phyloP scores from a whole-genome alignment of 2,329 filamentous ascomycete species.

The Aspergillus awamori region DNA sequence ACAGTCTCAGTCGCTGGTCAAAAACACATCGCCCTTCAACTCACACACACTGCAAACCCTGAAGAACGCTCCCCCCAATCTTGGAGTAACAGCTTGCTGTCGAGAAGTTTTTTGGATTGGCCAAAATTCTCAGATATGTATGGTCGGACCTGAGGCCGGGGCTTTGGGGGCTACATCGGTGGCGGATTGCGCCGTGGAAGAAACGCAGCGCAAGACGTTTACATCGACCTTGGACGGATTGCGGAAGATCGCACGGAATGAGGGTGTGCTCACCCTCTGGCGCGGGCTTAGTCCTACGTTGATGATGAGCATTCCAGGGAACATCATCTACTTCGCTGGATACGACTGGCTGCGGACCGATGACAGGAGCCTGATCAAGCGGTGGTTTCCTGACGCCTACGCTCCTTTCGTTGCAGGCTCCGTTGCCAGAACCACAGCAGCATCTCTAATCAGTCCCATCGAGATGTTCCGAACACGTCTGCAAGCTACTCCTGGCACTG shows the following conservation, averaged over 20 bases:
- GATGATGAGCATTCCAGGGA: constrained; percentile 89
- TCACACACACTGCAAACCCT: constrained; percentile 56
- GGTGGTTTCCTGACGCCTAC: constrained; percentile 66
- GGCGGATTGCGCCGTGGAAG: constrained; percentile 81
- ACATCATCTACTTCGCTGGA: constrained; percentile 98
- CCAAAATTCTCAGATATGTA: constrained; percentile 77
- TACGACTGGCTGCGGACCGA: constrained; percentile 92
- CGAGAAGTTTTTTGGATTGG: constrained; percentile 96
- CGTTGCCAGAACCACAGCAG: constrained; percentile 76
- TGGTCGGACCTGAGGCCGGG: constrained; percentile 58
- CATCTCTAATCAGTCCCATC: constrained; percentile 81
- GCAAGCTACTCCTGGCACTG: constrained; percentile 68
- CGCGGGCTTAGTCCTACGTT: constrained; percentile 91
- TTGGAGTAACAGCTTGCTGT: constrained; percentile 93
- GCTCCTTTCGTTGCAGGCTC: constrained; percentile 80
- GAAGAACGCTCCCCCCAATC: constrained; percentile 74
- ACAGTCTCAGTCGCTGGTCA: constrained; percentile 73
- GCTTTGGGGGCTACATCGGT: constrained; percentile 47
- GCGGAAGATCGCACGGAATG: constrained; percentile 91
- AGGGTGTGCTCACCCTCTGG: constrained; percentile 86
- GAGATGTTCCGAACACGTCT: constrained; percentile 93
- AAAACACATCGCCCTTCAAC: constrained; percentile 59
- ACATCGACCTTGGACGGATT: constrained; percentile 90
- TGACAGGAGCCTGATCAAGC: constrained; percentile 69
- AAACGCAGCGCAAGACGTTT: constrained; percentile 79